Evolutionary conservation across 805 yeast genomes (phyloP).

Genomic region (Wickerhamomyces sydowiorum): DNA sequence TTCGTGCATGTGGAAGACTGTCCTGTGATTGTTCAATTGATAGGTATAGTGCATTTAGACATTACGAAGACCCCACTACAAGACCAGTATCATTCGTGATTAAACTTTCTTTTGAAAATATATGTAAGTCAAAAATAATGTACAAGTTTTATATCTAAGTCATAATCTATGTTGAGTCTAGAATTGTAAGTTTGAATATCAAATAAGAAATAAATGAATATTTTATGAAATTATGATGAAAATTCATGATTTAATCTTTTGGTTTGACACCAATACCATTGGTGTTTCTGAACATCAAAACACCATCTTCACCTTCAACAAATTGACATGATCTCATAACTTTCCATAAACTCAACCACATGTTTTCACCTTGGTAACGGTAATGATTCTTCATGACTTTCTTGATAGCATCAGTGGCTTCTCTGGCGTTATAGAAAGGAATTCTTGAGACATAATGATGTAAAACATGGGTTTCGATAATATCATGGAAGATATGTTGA

Average conservation of each 20-base stretch:
- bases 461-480: conserved; percentile 52
- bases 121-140: no score
- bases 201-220: background rate
- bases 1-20: no score
- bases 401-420: conserved; percentile 45
- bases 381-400: conserved; percentile 50
- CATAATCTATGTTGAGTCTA: no score
- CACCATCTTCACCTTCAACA: conserved; percentile 64
- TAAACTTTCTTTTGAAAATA: no score
- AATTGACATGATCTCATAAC: conserved; percentile 60
- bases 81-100: no score
- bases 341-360: conserved; percentile 56
- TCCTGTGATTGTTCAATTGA: no score
- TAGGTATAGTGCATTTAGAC: no score
- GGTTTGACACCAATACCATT: conserved; percentile 38
- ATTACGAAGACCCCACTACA: no score
- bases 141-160: no score
- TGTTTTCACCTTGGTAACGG: conserved; percentile 43
- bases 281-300: conserved; percentile 59
- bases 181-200: no score
- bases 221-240: background rate
- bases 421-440: conserved; percentile 51
- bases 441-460: conserved; percentile 52
- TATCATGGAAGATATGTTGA: conserved; percentile 50
- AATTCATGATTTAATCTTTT: conserved; percentile 1